phyloP scores from a whole-genome alignment of 1,139 yeast genomes.

The Eremothecium cymbalariae region DNA sequence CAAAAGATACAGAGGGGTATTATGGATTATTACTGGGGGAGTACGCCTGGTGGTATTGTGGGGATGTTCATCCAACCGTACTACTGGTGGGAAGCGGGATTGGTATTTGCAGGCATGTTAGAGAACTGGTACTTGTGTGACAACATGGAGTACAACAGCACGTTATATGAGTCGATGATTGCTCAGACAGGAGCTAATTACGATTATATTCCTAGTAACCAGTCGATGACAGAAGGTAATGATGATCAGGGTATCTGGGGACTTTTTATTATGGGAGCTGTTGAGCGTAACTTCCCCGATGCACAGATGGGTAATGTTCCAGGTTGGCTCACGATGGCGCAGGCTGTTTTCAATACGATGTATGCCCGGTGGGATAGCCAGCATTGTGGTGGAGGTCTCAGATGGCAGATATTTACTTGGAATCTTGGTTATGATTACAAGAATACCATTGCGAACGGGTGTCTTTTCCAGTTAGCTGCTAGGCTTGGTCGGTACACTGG shows the following conservation, averaged over 20 bases:
- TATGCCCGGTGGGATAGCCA: conserved; percentile 73
- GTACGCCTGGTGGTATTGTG: conserved; percentile 45
- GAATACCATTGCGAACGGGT: conserved; percentile 85
- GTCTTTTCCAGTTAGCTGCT: conserved; percentile 81
- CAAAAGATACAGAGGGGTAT: conserved; percentile 42
- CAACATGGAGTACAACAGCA: conserved; percentile 37
- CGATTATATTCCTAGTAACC: conserved; percentile 52
- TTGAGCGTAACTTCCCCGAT: conserved; percentile 50
- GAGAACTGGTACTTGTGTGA: conserved; percentile 46
- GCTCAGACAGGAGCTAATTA: conserved; percentile 48
- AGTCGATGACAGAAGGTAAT: conserved; percentile 57
- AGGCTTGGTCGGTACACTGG: conserved; percentile 79
- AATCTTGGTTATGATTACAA: conserved; percentile 90
- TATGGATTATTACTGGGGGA: conserved; percentile 52
- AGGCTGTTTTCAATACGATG: conserved; percentile 86
- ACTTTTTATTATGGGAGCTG: conserved; percentile 51
- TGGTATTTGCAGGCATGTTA: conserved; percentile 54
- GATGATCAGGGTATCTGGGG: conserved; percentile 75
- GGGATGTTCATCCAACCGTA: conserved; percentile 55
- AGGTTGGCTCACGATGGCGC: conserved; percentile 68
- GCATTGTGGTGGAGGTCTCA: conserved; percentile 76
- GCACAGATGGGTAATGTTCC: conserved; percentile 30
- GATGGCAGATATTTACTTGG: conserved; percentile 97
- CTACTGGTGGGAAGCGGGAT: conserved; percentile 72
- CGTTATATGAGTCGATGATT: conserved; percentile 42